Percentiles rank a stretch among this genome's conserved stretches.
These are phyloP conservation scores for Acanthamoeba pearcei DNA, from an alignment of 208 protist genomes.

Conservation along the genomic window DNA sequence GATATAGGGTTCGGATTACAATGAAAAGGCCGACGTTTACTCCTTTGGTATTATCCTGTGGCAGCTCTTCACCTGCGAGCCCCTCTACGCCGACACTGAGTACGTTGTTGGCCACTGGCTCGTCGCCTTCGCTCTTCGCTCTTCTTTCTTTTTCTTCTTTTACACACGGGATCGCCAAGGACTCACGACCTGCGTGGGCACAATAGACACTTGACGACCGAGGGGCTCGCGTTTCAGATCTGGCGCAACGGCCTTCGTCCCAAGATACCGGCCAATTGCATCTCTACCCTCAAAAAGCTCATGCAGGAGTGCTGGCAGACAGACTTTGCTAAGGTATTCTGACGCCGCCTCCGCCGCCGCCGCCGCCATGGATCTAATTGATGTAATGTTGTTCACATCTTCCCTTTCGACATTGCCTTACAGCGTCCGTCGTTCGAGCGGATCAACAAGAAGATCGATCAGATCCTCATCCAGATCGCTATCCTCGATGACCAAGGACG, in stretches of 20 bases:
- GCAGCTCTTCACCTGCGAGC: constrained; percentile 63
- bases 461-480: constrained; percentile 64
- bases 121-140: background rate
- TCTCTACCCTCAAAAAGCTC: constrained; percentile 5
- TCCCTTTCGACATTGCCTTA: background rate
- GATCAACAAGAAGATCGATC: constrained; percentile 67
- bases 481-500: constrained; percentile 68
- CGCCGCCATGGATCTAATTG: too few species aligned
- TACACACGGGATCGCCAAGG: background rate
- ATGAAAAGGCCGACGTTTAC: constrained; percentile 67
- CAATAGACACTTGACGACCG: background rate
- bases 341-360: too few species aligned
- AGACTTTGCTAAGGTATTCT: constrained; percentile 21
- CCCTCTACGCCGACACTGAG: constrained; percentile 12
- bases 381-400: too few species aligned
- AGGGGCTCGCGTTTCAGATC: constrained; percentile 49
- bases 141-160: background rate
- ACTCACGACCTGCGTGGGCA: background rate
- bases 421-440: constrained; percentile 60
- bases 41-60: constrained; percentile 55
- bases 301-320: constrained; percentile 73
- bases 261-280: constrained; percentile 60
- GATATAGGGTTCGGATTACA: constrained; percentile 43
- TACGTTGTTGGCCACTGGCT: background rate
- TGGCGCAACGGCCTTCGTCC: constrained; percentile 60